These are phyloP conservation scores for Trifolium dubium DNA, from an alignment of 306 rosid species.

Conservation along the genomic window DNA sequence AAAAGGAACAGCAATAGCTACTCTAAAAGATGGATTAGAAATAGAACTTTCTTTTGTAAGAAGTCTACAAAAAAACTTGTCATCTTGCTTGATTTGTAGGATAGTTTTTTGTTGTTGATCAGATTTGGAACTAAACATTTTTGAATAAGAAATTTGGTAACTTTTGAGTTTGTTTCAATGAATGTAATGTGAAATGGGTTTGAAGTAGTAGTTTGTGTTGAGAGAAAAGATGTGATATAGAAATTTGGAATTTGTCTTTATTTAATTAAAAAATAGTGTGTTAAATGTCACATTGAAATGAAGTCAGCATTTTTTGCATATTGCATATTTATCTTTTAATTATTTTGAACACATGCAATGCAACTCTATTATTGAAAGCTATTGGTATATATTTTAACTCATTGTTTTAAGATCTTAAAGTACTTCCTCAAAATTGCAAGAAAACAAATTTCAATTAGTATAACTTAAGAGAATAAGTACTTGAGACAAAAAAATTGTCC, in stretches of 20 bases:
- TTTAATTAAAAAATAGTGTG: constrained; percentile 31
- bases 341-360: constrained; percentile 35
- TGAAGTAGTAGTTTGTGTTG: neutral
- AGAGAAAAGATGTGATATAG: constrained; percentile 2
- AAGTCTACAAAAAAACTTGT: constrained; percentile 69
- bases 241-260: constrained; percentile 20
- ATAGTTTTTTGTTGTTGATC: constrained; percentile 46
- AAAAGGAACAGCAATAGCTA: constrained; percentile 69
- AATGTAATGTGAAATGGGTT: constrained; percentile 18
- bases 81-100: constrained; percentile 61
- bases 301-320: constrained; percentile 12
- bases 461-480: no score
- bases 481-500: no score
- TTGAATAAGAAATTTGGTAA: neutral
- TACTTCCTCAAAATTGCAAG: no score
- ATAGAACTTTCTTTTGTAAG: constrained; percentile 69
- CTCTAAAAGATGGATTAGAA: constrained; percentile 66
- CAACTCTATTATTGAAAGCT: constrained; percentile 29
- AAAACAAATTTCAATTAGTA: no score
- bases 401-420: no score
- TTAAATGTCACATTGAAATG: constrained; percentile 1
- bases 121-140: constrained; percentile 49
- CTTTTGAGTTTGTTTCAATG: neutral
- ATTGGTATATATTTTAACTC: neutral
- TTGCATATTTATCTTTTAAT: constrained; percentile 24